Base-by-base conservation (phyloP, 2,329 filamentous ascomycete genomes). In the Fusarium pilosicola region DNA sequence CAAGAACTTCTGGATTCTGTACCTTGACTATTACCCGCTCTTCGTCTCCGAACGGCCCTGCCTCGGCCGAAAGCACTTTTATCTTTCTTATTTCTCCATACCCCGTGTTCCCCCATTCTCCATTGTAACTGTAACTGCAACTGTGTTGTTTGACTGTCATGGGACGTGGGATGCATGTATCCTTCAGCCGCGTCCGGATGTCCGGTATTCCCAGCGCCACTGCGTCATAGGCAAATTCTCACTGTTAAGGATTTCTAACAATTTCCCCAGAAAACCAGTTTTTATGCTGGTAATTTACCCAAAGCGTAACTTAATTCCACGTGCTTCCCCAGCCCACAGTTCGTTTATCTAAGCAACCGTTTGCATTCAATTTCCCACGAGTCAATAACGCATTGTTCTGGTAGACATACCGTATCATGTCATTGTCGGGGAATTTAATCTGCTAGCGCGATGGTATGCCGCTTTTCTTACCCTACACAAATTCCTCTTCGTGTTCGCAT, bases 11-110 rank as follows among this genome's bases (percentile, higher is more conserved):
- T 32, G 24, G n/a, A 24, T 6, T 9, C 38, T 5, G 36, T 64
- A 49, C 62, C 42, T 24, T 2, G 3, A 20, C 5, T 2, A 24
- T 14, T 51, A 34, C 39, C 32, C 42, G 44, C 38, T 39, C 18
- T 58, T 57, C n/a, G 30, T 41, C 13, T 59, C 72, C 72, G 65
- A 66, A 30, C 72, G 72, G 72, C 51, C 72, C 72, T 74, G 58
- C 72, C 42, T 74, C 72, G 72, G 72, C 51, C 71, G 64, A 72
- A 74, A 70, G 22, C 18, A 22, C 8, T 36, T 30, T 48, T 45
- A 58, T 48, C 39, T 52, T 42, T 32, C 30, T n/a, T 65, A 18
- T 39, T 60, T 46, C 56, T 52, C 56, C 62, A 67, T 24, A 32
- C 54, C 64, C 71, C 60, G 12, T 46, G 17, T 36, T 62, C 71